Base-by-base conservation (phyloP, 2,329 filamentous ascomycete genomes). In the Lecanicillium sp. region DNA sequence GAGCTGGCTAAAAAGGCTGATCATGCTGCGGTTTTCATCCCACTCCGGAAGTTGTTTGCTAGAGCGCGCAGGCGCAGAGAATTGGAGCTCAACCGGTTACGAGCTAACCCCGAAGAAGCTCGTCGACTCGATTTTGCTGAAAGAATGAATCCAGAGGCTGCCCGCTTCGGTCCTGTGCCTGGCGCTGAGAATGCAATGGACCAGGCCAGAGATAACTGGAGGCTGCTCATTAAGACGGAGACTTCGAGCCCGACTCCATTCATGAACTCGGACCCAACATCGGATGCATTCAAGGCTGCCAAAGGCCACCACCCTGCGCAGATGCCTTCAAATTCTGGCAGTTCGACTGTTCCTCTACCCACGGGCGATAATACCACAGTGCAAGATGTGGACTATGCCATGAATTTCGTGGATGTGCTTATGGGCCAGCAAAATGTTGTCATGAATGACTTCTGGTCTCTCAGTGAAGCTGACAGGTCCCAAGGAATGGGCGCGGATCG, bases 1-100 rank as follows among this genome's bases (percentile, higher is more conserved):
- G 67, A 74, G 29, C 50, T 69, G 20, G 58, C 68, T 20, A 66
- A 61, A 46, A 65, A 66, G 37, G 56, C 61, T 3, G 64, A 65
- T 41, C 65, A 72, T 29, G 58, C 65, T 9, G 66, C 68, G 1
- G 66, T 77, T 3, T 73, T 73, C 59, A 50, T 74, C 31, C 73
- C 74, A 0, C 56, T 79, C 34, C 66, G 68, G 33, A 75, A 69
- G 45, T 61, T 79, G 1, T 74, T 74, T 49, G 48, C 66, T 37
- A 71, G 71, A 44, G 72, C 74, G 1, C 64, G 61, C 29, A 66
- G 61, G 42, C 69, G 77, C 43, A 66, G 75, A 5, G 65, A 68
- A 7, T 56, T 62, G 1, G 74, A 79, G 50, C 57, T 78, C 10
- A 50, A 54, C 9, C 65, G 73, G 1, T 59, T 79, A 15, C 64